A percentile compares a stretch with the other conserved stretches of the same genome.
These are phyloP conservation scores for Naematelia aurantialba DNA, from an alignment of 768 basidiomycete genomes.

Conservation along the genomic window DNA sequence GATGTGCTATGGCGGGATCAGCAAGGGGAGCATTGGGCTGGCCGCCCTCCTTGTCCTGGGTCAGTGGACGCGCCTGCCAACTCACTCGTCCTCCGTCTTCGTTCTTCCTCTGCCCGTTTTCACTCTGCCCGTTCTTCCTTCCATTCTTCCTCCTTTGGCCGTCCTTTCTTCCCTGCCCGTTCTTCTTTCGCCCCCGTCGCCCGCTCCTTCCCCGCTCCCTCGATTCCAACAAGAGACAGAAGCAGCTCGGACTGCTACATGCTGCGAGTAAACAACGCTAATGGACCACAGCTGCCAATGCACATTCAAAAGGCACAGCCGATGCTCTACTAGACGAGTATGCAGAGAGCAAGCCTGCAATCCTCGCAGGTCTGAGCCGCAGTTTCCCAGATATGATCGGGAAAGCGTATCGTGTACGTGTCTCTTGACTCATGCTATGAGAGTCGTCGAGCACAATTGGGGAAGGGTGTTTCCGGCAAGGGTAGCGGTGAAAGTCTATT, in stretches of 20 bases:
- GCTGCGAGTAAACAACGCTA: too few relatives aligned
- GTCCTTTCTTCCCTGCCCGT: too few relatives aligned
- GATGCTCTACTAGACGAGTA: slow-evolving; percentile 59
- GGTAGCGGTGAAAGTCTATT: too few relatives aligned
- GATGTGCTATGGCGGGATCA: slow-evolving; percentile 65
- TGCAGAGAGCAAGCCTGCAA: slow-evolving; percentile 54
- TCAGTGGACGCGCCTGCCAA: slow-evolving; percentile 33
- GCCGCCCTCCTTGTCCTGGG: slow-evolving; percentile 61
- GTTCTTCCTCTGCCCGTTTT: neutral
- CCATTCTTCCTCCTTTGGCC: too few relatives aligned
- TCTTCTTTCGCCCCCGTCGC: too few relatives aligned
- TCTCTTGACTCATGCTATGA: neutral
- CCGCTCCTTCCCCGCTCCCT: too few relatives aligned
- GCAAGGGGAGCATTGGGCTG: slow-evolving; percentile 58
- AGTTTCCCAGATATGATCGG: slow-evolving; percentile 57
- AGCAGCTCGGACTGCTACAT: too few relatives aligned
- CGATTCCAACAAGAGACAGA: too few relatives aligned
- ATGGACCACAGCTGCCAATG: slow-evolving; percentile 55
- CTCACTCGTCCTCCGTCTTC: neutral
- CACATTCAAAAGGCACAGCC: slow-evolving; percentile 63
- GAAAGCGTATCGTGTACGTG: slow-evolving; percentile 58
- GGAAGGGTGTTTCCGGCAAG: too few relatives aligned
- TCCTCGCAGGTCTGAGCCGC: slow-evolving; percentile 53
- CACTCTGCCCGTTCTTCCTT: neutral
- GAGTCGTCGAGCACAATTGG: too few relatives aligned